These are phyloP conservation scores for Globisporangium solare DNA, from an alignment of 352 stramenopile genomes.

Conservation along the genomic window DNA sequence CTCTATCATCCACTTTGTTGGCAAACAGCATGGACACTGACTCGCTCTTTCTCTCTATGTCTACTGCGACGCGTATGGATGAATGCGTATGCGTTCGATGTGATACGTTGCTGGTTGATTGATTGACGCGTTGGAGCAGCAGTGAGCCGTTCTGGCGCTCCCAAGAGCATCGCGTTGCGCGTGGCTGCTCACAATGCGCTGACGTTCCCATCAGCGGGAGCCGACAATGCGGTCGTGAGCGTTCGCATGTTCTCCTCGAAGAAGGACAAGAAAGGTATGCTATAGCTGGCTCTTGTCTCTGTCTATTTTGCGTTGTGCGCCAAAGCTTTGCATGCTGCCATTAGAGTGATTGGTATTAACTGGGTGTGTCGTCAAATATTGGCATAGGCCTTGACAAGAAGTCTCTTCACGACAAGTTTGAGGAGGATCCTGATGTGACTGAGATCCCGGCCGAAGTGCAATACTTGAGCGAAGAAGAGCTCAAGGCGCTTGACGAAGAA, in stretches of 20 bases:
- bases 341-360: background rate
- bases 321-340: background rate
- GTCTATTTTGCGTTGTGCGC: background rate
- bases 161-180: constrained; percentile 17
- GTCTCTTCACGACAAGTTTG: constrained; percentile 49
- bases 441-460: constrained; percentile 57
- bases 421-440: constrained; percentile 39
- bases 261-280: constrained; percentile 44
- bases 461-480: constrained; percentile 46
- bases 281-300: background rate
- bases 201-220: background rate
- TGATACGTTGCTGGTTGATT: too few species aligned
- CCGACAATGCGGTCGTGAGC: constrained; percentile 5
- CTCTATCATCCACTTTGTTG: background rate
- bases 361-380: background rate
- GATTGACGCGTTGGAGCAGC: constrained; percentile 1
- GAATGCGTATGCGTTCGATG: background rate
- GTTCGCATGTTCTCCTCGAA: constrained; percentile 40
- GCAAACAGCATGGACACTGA: background rate
- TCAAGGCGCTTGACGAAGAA: constrained; percentile 22
- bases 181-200: constrained; percentile 18
- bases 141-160: constrained; percentile 18
- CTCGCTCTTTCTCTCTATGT: background rate
- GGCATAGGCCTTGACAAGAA: constrained; percentile 36
- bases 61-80: too few species aligned